Base-by-base conservation (phyloP, 2,329 filamentous ascomycete genomes). In the Cladosporium sp. region DNA sequence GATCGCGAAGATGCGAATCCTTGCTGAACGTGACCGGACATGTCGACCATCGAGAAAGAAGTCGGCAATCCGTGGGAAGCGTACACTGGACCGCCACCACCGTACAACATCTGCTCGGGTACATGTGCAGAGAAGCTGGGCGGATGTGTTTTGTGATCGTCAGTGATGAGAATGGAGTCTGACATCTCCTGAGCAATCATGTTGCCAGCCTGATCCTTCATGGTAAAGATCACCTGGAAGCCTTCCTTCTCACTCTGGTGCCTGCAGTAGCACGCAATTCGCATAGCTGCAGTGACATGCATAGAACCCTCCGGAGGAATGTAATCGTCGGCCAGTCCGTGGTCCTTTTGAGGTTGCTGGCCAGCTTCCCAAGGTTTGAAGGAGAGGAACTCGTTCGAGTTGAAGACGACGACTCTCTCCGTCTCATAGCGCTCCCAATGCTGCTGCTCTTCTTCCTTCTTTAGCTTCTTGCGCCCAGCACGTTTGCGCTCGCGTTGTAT, bases 251-350 rank as follows among this genome's bases (percentile, higher is more conserved):
- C 94, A 60, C 88, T 86, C 67, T 97, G 93, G 71, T 99, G 93
- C 19, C 93, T 86, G 75, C 93, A 97, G 75, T 97, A 99, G 73
- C 93, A 99, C 22, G 92, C 91, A 68, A 99, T 97, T 9, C 93
- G 88, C 92, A 97, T 96, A 0, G 91, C 92, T 2, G 90, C 85
- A 65, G 92, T 88, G 20, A 96, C 86, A 69, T 91, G 88, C 78
- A 90, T 85, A 6, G 88, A 84, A 52, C 84, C 85, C 49, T 80
- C 79, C 45, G 79, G 76, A 22, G 71, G 70, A 3, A 63, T 57
- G 55, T 73, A 73, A 15, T 66, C 64, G 11, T 67, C 67, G 3
- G 58, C 37, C 34, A 56, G 11, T 19, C 54, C 42, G 34, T 61
- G 55, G 25, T 56, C 63, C 25, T 59, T 65, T 38, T 69, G 68